phyloP scores from a whole-genome alignment of 768 basidiomycete species.

The Royoungia palumana region DNA sequence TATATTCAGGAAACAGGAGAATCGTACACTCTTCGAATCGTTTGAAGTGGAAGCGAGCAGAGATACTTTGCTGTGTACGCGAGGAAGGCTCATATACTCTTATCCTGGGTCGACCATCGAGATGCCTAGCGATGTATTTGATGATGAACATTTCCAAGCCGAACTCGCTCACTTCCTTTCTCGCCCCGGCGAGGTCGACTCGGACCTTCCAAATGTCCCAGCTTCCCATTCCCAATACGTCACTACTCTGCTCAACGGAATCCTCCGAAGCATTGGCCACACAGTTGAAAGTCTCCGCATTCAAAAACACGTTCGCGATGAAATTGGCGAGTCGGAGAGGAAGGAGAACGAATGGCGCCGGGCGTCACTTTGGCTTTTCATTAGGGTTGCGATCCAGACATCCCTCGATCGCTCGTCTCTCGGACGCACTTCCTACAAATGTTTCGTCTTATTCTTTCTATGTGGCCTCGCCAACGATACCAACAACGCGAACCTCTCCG shows the following conservation, averaged over 20 bases:
- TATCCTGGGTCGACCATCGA: constrained; percentile 40
- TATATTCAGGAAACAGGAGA: constrained; percentile 28
- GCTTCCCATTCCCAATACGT: constrained; percentile 37
- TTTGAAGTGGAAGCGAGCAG: constrained; percentile 40
- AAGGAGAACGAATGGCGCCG: constrained; percentile 26
- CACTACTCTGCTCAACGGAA: constrained; percentile 41
- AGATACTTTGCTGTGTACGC: neutral
- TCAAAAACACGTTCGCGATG: constrained; percentile 4
- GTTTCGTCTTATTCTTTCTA: constrained; percentile 44
- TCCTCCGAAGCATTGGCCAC: constrained; percentile 35
- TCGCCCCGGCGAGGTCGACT: constrained; percentile 21
- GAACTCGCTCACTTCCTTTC: constrained; percentile 39
- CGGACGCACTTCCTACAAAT: constrained; percentile 37
- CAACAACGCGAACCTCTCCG: constrained; percentile 7
- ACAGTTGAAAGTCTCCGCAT: constrained; percentile 12
- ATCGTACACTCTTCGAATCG: constrained; percentile 34
- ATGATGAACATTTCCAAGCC: constrained; percentile 21
- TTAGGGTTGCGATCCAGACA: constrained; percentile 33
- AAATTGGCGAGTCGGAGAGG: neutral
- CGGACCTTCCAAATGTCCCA: constrained; percentile 13
- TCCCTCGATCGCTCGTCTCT: constrained; percentile 13
- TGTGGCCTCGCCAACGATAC: constrained; percentile 24
- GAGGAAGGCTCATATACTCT: constrained; percentile 11
- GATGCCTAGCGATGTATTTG: constrained; percentile 20
- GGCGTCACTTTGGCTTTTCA: constrained; percentile 35